Percentiles rank a stretch among this genome's conserved stretches.
These are phyloP conservation scores for Mariannaea elegans DNA, from an alignment of 2,329 filamentous ascomycete genomes.

Conservation along the genomic window DNA sequence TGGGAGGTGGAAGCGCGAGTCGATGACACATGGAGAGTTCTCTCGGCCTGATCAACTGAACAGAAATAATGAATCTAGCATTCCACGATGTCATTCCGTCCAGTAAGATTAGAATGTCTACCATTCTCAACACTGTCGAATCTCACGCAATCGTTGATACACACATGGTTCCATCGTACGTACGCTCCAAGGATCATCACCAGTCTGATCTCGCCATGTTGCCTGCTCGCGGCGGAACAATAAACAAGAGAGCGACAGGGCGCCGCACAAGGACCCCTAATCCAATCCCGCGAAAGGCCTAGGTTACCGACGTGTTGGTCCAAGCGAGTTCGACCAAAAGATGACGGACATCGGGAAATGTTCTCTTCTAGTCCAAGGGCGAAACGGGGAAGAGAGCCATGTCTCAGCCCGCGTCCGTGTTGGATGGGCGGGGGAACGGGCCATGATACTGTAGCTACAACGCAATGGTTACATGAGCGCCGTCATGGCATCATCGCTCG, in stretches of 20 bases:
- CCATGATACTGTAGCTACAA: background rate
- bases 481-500: background rate
- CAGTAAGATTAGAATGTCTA: too few species aligned
- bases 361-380: constrained; percentile 7
- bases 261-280: background rate
- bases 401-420: constrained; percentile 1
- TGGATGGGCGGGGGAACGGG: background rate
- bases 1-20: too few species aligned
- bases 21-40: too few species aligned
- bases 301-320: constrained; percentile 19
- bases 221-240: background rate
- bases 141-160: background rate
- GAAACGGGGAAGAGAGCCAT: constrained; percentile 8
- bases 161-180: background rate
- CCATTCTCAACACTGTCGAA: too few species aligned
- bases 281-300: background rate
- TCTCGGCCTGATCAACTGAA: too few species aligned
- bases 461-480: too few species aligned
- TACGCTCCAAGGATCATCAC: background rate
- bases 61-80: too few species aligned
- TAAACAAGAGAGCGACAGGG: background rate
- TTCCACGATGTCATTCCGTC: too few species aligned
- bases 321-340: constrained; percentile 9
- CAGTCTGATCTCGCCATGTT: background rate
- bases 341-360: constrained; percentile 15